Evolutionary conservation across 2,329 filamentous ascomycete species (phyloP).

Genomic region (Penicillium sp.): DNA sequence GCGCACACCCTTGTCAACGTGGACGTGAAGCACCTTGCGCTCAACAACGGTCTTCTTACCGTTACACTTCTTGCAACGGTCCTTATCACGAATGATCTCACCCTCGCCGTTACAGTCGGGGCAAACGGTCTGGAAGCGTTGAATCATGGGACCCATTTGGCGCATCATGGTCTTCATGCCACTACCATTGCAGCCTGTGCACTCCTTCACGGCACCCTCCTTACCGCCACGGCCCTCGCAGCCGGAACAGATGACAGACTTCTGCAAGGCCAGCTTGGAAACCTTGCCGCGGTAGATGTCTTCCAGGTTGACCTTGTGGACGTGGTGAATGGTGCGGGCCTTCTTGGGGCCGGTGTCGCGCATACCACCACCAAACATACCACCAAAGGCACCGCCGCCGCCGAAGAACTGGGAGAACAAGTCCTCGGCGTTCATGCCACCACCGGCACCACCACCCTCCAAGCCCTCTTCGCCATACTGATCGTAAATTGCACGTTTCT

Average conservation of each 20-base stretch:
- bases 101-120: conserved; percentile 97
- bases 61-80: conserved; percentile 91
- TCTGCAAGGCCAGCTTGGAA: conserved; percentile 93
- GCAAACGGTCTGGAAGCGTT: conserved; percentile 98
- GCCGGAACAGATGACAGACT: conserved; percentile 92
- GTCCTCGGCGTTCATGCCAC: conserved; percentile 91
- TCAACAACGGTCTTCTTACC: conserved; percentile 98
- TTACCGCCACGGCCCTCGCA: conserved; percentile 94
- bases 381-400: conserved; percentile 63
- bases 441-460: conserved; percentile 72
- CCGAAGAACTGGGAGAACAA: conserved; percentile 97
- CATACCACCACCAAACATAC: conserved; percentile 75
- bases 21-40: conserved; percentile 95
- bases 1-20: conserved; percentile 90
- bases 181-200: conserved; percentile 80
- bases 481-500: conserved; percentile 90
- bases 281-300: conserved; percentile 98
- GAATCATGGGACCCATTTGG: conserved; percentile 99
- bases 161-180: conserved; percentile 99
- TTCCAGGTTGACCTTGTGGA: conserved; percentile 95
- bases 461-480: conserved; percentile 97
- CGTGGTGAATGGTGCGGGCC: conserved; percentile 94
- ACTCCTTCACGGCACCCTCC: conserved; percentile 94
- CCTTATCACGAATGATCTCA: conserved; percentile 93
- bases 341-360: conserved; percentile 77